Evolutionary conservation across 805 yeast species (phyloP).

Genomic region (Candida namnaoensis): DNA sequence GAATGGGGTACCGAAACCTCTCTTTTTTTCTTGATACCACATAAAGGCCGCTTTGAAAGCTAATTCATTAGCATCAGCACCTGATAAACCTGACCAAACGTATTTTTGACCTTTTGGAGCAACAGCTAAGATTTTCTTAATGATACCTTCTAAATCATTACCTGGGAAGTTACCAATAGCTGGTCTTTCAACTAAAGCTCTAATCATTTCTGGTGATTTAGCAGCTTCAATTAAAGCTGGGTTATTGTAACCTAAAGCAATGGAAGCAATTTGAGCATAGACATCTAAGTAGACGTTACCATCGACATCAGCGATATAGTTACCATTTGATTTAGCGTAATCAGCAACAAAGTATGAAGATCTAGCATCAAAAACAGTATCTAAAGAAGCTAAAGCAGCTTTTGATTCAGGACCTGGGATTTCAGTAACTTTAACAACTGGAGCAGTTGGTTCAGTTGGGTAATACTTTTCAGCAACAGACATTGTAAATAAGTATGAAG

Average conservation of each 20-base stretch:
- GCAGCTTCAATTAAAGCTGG: slow-evolving; percentile 68
- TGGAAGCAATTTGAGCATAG: slow-evolving; percentile 80
- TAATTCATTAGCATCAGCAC: slow-evolving; percentile 84
- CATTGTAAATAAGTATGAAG: slow-evolving; percentile 4
- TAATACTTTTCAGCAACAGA: slow-evolving; percentile 50
- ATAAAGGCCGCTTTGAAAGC: slow-evolving; percentile 87
- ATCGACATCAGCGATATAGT: slow-evolving; percentile 74
- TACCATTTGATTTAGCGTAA: slow-evolving; percentile 67
- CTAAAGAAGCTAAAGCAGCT: slow-evolving; percentile 42
- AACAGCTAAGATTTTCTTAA: slow-evolving; percentile 35
- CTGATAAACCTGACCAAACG: slow-evolving; percentile 76
- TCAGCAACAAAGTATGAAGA: slow-evolving; percentile 72
- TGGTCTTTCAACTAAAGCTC: slow-evolving; percentile 75
- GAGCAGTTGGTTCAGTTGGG: slow-evolving; percentile 75
- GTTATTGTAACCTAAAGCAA: slow-evolving; percentile 80
- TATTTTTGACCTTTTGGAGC: slow-evolving; percentile 75
- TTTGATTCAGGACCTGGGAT: slow-evolving; percentile 75
- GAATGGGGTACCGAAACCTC: slow-evolving; percentile 57
- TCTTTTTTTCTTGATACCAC: slow-evolving; percentile 61
- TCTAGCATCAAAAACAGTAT: slow-evolving; percentile 59
- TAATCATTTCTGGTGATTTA: slow-evolving; percentile 57
- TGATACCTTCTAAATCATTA: slow-evolving; percentile 51
- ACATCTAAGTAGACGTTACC: slow-evolving; percentile 70
- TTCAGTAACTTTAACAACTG: slow-evolving; percentile 45
- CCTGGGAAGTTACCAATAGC: slow-evolving; percentile 82